A percentile compares a stretch with the other conserved stretches of the same genome.
phyloP scores from a whole-genome alignment of 306 rosid species.

The Lagenaria siceraria region DNA sequence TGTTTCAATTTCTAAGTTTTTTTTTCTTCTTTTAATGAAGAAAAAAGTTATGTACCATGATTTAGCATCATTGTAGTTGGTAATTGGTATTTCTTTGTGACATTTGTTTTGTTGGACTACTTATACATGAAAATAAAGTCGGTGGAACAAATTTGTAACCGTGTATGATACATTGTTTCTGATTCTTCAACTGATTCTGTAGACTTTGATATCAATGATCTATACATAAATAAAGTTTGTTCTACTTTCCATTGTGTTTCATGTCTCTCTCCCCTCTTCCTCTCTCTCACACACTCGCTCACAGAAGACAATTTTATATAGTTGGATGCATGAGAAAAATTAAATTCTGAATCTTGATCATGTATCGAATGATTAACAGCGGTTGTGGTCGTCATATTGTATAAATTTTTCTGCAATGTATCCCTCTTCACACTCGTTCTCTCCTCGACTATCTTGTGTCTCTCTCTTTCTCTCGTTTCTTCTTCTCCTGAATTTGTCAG shows the following conservation, averaged over 20 bases:
- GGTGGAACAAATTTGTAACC: background rate
- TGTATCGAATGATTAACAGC: no score
- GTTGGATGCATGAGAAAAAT: no score
- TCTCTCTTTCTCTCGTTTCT: background rate
- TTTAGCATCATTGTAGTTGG: background rate
- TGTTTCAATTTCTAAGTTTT: background rate
- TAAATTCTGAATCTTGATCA: no score
- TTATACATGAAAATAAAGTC: background rate
- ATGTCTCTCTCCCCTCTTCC: background rate
- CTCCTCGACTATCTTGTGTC: background rate
- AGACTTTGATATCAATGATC: background rate
- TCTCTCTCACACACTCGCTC: background rate
- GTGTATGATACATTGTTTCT: background rate
- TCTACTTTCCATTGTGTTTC: background rate
- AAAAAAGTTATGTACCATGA: background rate
- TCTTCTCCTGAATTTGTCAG: background rate
- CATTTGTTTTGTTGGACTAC: background rate
- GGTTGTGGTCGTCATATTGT: no score
- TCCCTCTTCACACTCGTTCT: no score
- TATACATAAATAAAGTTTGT: background rate
- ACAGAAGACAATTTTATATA: background rate
- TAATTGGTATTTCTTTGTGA: background rate
- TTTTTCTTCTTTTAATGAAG: background rate
- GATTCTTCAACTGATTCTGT: background rate
- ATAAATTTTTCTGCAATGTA: no score